A percentile compares a stretch with the other conserved stretches of the same genome.
phyloP scores from a whole-genome alignment of 2,329 filamentous ascomycete genomes.

The Colletotrichum chrysophilum region DNA sequence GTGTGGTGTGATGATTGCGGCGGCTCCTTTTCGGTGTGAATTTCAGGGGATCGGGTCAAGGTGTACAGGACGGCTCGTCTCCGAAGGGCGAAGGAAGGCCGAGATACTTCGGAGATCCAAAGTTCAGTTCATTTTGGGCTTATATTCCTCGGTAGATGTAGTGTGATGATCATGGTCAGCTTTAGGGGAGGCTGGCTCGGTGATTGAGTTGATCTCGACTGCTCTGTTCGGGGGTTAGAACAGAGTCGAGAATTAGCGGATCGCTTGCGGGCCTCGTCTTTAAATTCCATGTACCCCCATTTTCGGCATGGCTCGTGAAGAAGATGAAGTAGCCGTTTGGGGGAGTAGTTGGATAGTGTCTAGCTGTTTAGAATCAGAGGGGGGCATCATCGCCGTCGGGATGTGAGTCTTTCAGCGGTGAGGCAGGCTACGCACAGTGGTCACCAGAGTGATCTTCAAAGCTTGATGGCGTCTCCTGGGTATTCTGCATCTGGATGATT shows the following conservation, averaged over 20 bases:
- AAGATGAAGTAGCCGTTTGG: neutral
- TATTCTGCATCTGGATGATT: neutral
- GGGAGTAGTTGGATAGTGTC: neutral
- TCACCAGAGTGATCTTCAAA: neutral
- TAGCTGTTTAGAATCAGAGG: neutral
- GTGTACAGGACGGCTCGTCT: neutral
- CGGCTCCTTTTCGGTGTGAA: neutral
- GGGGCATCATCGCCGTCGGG: neutral
- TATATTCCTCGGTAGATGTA: neutral
- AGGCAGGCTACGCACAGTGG: neutral
- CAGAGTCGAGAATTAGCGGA: neutral
- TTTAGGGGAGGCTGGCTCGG: neutral
- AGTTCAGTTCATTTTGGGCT: neutral
- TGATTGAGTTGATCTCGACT: neutral
- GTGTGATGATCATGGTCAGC: neutral
- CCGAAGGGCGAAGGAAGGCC: neutral
- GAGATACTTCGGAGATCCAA: neutral
- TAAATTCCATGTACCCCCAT: neutral
- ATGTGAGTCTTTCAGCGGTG: neutral
- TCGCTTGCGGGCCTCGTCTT: neutral
- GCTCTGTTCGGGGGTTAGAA: neutral
- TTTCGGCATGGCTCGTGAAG: neutral
- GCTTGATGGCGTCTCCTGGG: neutral
- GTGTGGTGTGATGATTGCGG: neutral
- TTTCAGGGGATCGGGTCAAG: neutral